Evolutionary conservation across 2,329 filamentous ascomycete species (phyloP), one percentile per base, ranked within the genome.

Genomic region (Neonectria hederae): DNA sequence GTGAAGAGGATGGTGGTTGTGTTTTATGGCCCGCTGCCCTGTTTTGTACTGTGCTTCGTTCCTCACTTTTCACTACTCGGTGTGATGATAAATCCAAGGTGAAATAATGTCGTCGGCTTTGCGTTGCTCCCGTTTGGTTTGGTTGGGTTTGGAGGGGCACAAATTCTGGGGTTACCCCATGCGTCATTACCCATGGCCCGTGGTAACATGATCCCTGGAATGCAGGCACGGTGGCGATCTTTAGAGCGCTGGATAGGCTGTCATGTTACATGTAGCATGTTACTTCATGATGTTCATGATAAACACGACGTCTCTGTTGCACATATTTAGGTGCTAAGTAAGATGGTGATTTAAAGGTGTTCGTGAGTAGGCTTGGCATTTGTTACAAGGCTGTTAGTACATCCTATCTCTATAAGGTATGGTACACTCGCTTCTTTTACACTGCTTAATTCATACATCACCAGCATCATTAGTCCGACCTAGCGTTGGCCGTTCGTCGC

Each of bases 401-500:
- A 63, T 19, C 59, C 43, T 63, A 55, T 22, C 26, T 54, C 14
- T 54, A 42, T 13, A 10, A 19, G 7, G 26, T 21, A 21, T 35
- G 28, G 24, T 56, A 52, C 45, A 62, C 30, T 40, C 10, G 28
- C 32, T 9, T 54, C 40, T 54, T 8, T 38, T 54, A 42, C 54
- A 51, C 54, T 19, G 22, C 13, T 55, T 24, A 26, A 38, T 45
- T 51, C 35, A 42, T 49, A 32, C 30, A 58, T 40, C 10, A 22
- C 38, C 24, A 22, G 13, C 51, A 26, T 55, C 45, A 43, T 45
- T 30, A 52, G 14, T 55, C 51, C 28, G 26, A 61, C 62, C 28
- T 54, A 28, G n/a, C 38, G 38, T 42, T 42, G n/a, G 49, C 55
- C 61, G 74, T 65, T 62, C 78, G 65, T 67, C 71, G 69, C 69